Evolutionary conservation across 2,329 filamentous ascomycete genomes (phyloP), one percentile per base, ranked within the genome.

Genomic region (Botrytis fabae): DNA sequence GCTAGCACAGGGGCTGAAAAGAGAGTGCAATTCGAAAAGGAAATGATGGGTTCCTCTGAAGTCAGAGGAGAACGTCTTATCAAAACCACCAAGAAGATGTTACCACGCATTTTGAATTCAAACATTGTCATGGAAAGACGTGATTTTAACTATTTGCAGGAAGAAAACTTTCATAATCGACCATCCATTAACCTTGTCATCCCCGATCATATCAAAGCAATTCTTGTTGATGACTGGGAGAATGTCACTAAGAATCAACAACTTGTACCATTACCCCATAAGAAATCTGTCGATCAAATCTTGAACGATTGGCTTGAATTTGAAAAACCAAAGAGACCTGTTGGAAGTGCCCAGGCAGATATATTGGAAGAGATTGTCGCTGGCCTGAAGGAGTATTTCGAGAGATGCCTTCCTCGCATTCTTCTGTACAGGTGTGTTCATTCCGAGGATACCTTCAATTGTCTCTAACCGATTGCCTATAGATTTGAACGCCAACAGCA

Each of bases 171-270:
- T 81, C 90, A 94, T 80, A 87, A 88, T 75, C 91, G 94, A 73
- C 95, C 95, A 32, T 93, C 94, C 28, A 92, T 99, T 79, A 93
- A 94, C 78, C 88, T 99, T 60, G 87, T 91, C 68, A 90, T 98
- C 76, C 94, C 96, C 0, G 96, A 98, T 80, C 90, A 92, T 76
- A 87, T 99, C 77, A 98, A 98, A 84, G 93, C 93, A 25, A 88
- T 97, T 75, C 89, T 99, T 4, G 96, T 99, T 35, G 96, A 99
- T 81, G 96, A 99, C 82, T 99, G 96, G 96, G 96, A 99, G 82
- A 97, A 98, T 79, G 91, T 99, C 75, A 99, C 96, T 73, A 98
- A 98, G 84, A 96, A 97, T 81, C 90, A 94, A 78, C 93, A 95
- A 80, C 90, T 98, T 6, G 93, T 98, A 46, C 91, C 93, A 2